Base-by-base conservation (phyloP, 2,329 filamentous ascomycete genomes). In the Alternaria incomplexa region DNA sequence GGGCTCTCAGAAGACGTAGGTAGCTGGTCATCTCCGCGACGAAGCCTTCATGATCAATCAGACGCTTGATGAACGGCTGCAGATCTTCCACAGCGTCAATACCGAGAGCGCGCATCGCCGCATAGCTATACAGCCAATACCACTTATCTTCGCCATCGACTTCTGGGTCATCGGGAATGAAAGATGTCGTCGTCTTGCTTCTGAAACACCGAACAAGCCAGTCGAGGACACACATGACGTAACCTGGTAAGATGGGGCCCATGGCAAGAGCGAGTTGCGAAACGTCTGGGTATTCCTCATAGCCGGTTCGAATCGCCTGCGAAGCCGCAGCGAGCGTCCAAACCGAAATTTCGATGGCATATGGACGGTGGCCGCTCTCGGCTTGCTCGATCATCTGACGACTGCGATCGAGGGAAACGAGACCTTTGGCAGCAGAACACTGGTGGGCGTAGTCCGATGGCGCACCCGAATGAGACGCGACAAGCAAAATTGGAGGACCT, bases 101-200 rank as follows among this genome's bases (percentile, higher is more conserved):
- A 7, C 62, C 58, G 9, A 67, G 36, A 11, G 46, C 48, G 4
- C 48, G 50, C 62, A 67, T 63, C 6, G 28, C 44, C 6, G 55
- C 22, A 57, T 65, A 67, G 17, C 46, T 55, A 46, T 65, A 67
- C 15, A 67, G 25, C 52, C 45, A 65, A 43, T 58, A 61, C 46
- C 51, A 63, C 20, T 54, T 65, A 15, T 63, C 65, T n/a, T 36
- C 15, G 7, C 36, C 40, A 7, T 61, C 55, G n/a, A 62, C 40
- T 15, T 54, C 58, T 28, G 56, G 51, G 1, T 57, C 30, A 3
- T 22, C 22, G 6, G 58, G 55, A 13, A 64, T 8, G 32, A 64
- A 64, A 22, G 53, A 48, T 12, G 20, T 40, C 52, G 55, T 60
- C 1, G 9, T 7, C 10, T 52, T 62, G 20, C 52, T 57, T 9